Evolutionary conservation across 2,329 filamentous ascomycete species (phyloP), one percentile per base, ranked within the genome.

Genomic region (Tolypocladium amazonense): DNA sequence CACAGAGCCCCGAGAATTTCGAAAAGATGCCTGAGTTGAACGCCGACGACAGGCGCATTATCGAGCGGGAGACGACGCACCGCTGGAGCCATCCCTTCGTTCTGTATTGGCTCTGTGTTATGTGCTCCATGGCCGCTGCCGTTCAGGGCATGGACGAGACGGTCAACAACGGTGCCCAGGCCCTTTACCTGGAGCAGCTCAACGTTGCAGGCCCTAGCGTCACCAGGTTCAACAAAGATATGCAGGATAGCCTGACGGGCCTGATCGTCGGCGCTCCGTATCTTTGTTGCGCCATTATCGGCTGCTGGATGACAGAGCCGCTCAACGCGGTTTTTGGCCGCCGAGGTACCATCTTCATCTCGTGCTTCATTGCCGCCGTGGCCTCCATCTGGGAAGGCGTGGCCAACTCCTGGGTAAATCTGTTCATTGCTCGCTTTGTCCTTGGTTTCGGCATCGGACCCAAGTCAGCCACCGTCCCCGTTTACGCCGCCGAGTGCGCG

Each of bases 401-500:
- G 12, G 71, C 69, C 58, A 47, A 27, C 3, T 37, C 37, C 12
- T 60, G 58, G 58, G n/a, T 56, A 4, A 41, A 83, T 77, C 77
- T 89, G 62, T 80, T 90, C 60, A 74, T 83, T 57, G 83, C 83
- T 53, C 81, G 88, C 30, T 84, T 89, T 64, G 75, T 84, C 18
- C 79, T 90, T 60, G 88, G 88, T 0, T 80, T 90, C 47, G 86
- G 83, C 1, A 86, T 89, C 63, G 86, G 86, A 5, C 79, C 83
- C 38, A 88, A 88, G 68, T 81, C 82, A 15, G 79, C 79, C 4
- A 84, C 79, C 1, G 82, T 86, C 0, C 88, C 89, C 0, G 84
- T 92, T 52, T 92, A 89, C 66, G 84, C 87, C 0, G 88, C 88
- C 1, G 88, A 91, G 70, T 88, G 83, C 55, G 80, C 85, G 0